Conservation (phyloP, 140 eudicot species). For the Bidens hawaiensis region DNA sequence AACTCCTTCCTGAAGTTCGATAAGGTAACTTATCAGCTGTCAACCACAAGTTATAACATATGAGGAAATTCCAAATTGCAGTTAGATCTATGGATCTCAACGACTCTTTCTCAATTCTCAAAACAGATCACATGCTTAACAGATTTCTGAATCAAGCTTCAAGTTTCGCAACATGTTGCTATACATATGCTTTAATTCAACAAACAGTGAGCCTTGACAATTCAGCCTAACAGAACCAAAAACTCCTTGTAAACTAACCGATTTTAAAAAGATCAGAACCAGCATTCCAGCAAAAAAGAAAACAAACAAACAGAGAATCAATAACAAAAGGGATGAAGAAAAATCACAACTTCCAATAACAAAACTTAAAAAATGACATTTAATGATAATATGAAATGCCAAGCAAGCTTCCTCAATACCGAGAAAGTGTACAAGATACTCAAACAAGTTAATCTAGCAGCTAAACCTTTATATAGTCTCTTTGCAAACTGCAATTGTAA, state of each 20-base stretch:
- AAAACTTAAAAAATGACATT: too few relatives aligned
- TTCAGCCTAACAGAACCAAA: slow-evolving; percentile 32
- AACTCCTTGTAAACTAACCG: slow-evolving; percentile 33
- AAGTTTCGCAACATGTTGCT: slow-evolving; percentile 6
- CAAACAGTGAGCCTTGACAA: slow-evolving; percentile 33
- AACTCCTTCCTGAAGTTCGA: too few relatives aligned
- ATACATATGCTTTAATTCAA: slow-evolving; percentile 6
- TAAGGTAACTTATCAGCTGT: too few relatives aligned
- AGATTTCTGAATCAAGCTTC: slow-evolving; percentile 15
- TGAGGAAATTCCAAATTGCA: too few relatives aligned
- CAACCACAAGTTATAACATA: too few relatives aligned
- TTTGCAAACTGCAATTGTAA: not conserved
- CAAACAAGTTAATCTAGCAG: not conserved
- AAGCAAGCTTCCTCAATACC: not conserved
- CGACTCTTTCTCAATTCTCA: slow-evolving; percentile 1
- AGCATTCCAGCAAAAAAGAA: not conserved
- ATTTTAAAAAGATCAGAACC: slow-evolving; percentile 22
- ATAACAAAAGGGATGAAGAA: too few relatives aligned
- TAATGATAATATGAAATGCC: not conserved
- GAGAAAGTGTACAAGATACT: not conserved
- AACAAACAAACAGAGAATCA: too few relatives aligned
- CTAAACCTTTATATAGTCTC: not conserved
- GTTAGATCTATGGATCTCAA: slow-evolving; percentile 1
- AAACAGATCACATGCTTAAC: slow-evolving; percentile 12
- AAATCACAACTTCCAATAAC: too few relatives aligned